Evolutionary conservation across 306 rosid genomes (phyloP), one percentile per base, ranked within the genome.

Genomic region (Ceratonia siliqua): DNA sequence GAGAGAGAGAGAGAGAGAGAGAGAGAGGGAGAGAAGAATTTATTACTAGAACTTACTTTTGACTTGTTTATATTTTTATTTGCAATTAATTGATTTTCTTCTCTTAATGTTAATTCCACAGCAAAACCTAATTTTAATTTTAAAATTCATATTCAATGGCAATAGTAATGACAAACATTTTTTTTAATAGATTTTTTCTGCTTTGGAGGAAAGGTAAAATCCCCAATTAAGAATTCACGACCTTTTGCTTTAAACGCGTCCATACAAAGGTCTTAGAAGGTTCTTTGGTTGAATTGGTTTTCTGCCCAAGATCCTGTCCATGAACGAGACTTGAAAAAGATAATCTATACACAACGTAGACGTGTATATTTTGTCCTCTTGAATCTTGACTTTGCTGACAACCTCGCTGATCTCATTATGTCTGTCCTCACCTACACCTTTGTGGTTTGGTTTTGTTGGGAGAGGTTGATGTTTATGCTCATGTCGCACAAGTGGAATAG

Each of bases 321-420:
- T 4, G 9, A 14, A 5, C 0, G 20, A 56, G 4, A 14, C 13
- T 2, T 59, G 17, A 8, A n/a, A 9, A 33, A 33, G 22, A 58
- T 14, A 35, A 61, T 8, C n/a, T 18, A 12, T 13, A 17, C 46
- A 35, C 27, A 33, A 59, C 20, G 25, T 2, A 1, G 15, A 43
- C 67, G 67, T 41, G 46, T 61, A n/a, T 35, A 2, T 28, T 28
- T 28, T 28, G 32, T 28, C 32, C 32, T 61, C 28, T 33, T 35
- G 22, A 61, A 61, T 33, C 46, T 61, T 61, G 67, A 61, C 67
- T 35, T 35, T 35, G 67, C 67, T 61, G 46, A 24, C 17, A 36
- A 33, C 4, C 17, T 21, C 71, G 46, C 57, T 75, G 64, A 75
- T 43, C 64, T 63, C 79, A 63, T n/a, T n/a, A n/a, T 20, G 62